Percentiles rank a stretch among this genome's conserved stretches.
Conservation (phyloP, 495 filamentous ascomycete species). For the Amphirosellinia nigrospora region DNA sequence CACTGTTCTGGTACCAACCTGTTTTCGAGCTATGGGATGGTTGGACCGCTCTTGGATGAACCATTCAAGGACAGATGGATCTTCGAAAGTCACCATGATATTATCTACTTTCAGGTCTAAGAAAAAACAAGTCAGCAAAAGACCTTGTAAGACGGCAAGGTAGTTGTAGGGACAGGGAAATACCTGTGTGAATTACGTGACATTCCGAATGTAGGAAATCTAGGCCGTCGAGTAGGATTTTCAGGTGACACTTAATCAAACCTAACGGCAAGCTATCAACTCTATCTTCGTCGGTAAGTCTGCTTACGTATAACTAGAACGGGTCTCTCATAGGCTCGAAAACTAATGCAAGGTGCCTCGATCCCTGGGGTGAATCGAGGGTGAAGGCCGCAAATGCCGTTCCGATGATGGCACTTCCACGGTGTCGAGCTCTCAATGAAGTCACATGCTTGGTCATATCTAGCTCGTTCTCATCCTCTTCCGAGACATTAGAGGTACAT, state of each 20-base stretch:
- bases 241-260: constrained; percentile 49
- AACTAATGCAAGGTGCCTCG: constrained; percentile 47
- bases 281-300: constrained; percentile 34
- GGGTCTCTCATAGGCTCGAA: constrained; percentile 53
- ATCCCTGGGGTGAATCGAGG: constrained; percentile 43
- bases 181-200: constrained; percentile 48
- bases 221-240: constrained; percentile 49
- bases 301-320: constrained; percentile 46
- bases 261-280: constrained; percentile 32
- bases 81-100: constrained; percentile 54
- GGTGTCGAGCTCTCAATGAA: constrained; percentile 41
- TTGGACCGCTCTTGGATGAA: constrained; percentile 47
- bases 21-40: constrained; percentile 50
- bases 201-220: constrained; percentile 53
- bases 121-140: constrained; percentile 20
- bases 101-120: constrained; percentile 57
- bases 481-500: constrained; percentile 39
- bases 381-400: constrained; percentile 47
- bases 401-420: constrained; percentile 39
- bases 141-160: constrained; percentile 1
- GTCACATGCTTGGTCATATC: constrained; percentile 46
- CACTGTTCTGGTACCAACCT: constrained; percentile 44
- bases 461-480: constrained; percentile 45
- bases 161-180: not conserved
- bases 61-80: constrained; percentile 48